phyloP scores from a whole-genome alignment of 2,329 filamentous ascomycete species.

The Trichoderma sp. region DNA sequence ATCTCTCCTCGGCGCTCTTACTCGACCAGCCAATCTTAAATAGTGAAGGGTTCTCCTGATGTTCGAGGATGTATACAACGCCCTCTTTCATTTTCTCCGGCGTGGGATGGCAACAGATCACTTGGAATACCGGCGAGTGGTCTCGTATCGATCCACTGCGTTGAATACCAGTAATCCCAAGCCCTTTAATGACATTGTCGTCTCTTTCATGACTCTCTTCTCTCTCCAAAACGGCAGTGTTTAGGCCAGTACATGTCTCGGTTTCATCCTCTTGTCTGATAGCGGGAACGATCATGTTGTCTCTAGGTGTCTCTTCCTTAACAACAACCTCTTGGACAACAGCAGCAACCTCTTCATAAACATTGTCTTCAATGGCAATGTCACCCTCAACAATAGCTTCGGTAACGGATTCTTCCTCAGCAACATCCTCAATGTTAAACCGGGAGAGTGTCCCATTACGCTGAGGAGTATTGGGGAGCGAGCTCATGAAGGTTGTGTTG shows the following conservation, averaged over 20 bases:
- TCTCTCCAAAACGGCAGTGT: neutral
- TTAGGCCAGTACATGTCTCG: neutral
- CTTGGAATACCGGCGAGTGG: slow-evolving; percentile 6
- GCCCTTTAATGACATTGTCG: neutral
- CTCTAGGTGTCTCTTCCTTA: neutral
- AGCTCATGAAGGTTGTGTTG: neutral
- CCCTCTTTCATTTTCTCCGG: neutral
- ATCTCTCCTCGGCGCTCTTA: neutral
- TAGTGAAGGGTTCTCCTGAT: neutral
- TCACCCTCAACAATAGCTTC: neutral
- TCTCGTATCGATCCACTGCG: slow-evolving; percentile 2
- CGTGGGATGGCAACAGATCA: neutral
- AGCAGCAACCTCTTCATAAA: neutral
- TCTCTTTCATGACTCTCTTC: neutral
- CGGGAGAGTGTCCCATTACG: neutral
- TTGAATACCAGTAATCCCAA: neutral
- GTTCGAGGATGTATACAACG: neutral
- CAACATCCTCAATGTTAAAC: neutral
- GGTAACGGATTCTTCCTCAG: neutral
- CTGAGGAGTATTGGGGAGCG: neutral
- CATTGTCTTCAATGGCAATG: neutral
- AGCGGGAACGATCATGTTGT: neutral
- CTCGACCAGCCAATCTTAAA: slow-evolving; percentile 2
- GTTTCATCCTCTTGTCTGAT: neutral
- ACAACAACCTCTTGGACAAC: too few relatives aligned